These are phyloP conservation scores for Adansonia digitata DNA, from an alignment of 345 rosid species.

Conservation along the genomic window DNA sequence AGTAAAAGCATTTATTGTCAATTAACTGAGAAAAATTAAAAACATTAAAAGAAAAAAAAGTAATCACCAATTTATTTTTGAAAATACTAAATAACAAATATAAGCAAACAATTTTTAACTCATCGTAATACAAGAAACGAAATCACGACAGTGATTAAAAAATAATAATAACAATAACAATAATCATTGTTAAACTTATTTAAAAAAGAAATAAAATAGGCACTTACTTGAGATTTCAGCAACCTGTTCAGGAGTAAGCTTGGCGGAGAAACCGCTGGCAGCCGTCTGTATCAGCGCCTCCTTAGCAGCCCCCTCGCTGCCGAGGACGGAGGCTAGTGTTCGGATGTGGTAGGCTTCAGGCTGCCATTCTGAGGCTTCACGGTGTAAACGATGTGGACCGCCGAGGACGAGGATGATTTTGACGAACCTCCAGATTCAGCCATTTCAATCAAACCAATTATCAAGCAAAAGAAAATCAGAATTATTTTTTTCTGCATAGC, in stretches of 20 bases:
- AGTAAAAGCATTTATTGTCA: not conserved
- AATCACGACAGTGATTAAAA: too few relatives aligned
- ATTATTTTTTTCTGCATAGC: not conserved
- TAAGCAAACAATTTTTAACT: too few relatives aligned
- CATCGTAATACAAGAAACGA: too few relatives aligned
- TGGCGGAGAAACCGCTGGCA: constrained; percentile 87
- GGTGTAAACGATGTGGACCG: constrained; percentile 79
- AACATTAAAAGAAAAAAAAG: not conserved
- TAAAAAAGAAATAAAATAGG: not conserved
- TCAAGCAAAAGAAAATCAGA: not conserved
- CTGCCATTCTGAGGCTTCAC: constrained; percentile 56
- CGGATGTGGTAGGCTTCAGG: constrained; percentile 62
- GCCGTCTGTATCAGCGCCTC: constrained; percentile 67
- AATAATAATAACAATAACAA: too few relatives aligned
- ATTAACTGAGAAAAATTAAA: not conserved
- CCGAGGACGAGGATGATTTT: constrained; percentile 7
- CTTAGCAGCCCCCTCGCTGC: constrained; percentile 85
- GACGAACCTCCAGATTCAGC: constrained; percentile 32
- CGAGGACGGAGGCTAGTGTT: constrained; percentile 67
- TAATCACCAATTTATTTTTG: not conserved
- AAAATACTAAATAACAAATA: too few relatives aligned
- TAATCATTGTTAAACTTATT: too few relatives aligned
- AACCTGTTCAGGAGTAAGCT: constrained; percentile 75
- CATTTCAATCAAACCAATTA: constrained; percentile 30
- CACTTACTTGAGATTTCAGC: constrained; percentile 55